A percentile compares a stretch with the other conserved stretches of the same genome.
Conservation (phyloP, 2,329 filamentous ascomycete species). For the Colletotrichum liaoningense region DNA sequence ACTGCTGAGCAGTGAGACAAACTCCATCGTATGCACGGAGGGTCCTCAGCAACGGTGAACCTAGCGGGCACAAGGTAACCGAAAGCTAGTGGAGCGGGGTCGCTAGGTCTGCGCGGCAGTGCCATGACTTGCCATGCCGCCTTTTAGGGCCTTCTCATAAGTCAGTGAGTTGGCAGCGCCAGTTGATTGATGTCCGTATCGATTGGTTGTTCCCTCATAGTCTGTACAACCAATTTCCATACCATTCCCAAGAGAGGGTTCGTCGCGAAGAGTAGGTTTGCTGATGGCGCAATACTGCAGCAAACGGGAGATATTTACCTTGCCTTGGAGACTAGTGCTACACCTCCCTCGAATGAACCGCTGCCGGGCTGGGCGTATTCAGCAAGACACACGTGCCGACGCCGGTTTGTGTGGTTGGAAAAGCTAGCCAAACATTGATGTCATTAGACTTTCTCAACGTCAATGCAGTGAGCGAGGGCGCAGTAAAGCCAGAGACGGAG, state of each 20-base stretch:
- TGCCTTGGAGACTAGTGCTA: neutral
- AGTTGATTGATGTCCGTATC: neutral
- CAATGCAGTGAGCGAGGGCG: slow-evolving; percentile 5
- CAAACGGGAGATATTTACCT: slow-evolving; percentile 1
- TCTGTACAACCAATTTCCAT: neutral
- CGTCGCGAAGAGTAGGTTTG: slow-evolving; percentile 3
- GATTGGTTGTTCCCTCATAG: neutral
- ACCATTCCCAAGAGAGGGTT: slow-evolving; percentile 9
- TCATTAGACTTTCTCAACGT: slow-evolving; percentile 9
- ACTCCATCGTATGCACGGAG: slow-evolving; percentile 6
- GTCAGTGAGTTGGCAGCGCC: neutral
- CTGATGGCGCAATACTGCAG: neutral
- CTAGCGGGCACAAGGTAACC: neutral
- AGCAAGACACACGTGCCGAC: neutral
- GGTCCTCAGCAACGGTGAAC: slow-evolving; percentile 19
- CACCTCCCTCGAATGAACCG: neutral
- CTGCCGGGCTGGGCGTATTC: neutral
- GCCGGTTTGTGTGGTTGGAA: slow-evolving; percentile 3
- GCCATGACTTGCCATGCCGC: neutral
- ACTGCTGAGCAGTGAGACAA: neutral
- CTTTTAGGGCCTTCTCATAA: neutral
- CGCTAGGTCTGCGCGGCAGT: neutral
- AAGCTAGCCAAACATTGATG: neutral
- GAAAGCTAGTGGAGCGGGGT: slow-evolving; percentile 23
- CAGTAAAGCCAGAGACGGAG: neutral